phyloP scores from a whole-genome alignment of 805 yeast species.

The Lipomyces sp. region DNA sequence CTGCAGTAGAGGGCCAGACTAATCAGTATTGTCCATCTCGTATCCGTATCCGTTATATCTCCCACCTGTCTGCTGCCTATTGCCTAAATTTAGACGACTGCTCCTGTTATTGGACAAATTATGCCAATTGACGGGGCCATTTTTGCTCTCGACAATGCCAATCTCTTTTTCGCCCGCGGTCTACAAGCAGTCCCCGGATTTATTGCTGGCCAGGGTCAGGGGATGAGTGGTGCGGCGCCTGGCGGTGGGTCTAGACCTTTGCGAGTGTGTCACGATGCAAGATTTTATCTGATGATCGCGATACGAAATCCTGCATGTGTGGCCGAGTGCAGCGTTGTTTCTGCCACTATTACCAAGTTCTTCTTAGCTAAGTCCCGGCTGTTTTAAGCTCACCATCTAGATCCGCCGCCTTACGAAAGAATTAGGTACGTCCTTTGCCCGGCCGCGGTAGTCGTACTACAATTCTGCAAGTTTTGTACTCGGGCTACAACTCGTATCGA shows the following conservation, averaged over 20 bases:
- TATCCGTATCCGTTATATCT: too few relatives aligned
- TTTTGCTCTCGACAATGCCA: too few relatives aligned
- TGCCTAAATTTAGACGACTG: too few relatives aligned
- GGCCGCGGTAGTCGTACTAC: not conserved
- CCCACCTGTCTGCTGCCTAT: too few relatives aligned
- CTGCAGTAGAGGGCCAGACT: too few relatives aligned
- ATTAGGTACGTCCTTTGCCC: not conserved
- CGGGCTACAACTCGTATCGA: not conserved
- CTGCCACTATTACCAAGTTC: not conserved
- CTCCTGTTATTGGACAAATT: too few relatives aligned
- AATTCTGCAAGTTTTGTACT: not conserved
- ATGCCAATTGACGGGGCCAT: too few relatives aligned
- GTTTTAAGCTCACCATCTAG: not conserved
- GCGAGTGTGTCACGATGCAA: not conserved
- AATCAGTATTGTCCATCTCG: too few relatives aligned
- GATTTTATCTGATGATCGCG: conserved; percentile 34
- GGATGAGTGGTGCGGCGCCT: not conserved
- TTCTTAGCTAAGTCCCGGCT: not conserved
- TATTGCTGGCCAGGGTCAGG: not conserved
- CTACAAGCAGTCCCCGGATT: too few relatives aligned
- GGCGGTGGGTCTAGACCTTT: not conserved
- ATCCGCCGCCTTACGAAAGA: not conserved
- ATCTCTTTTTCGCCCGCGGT: too few relatives aligned
- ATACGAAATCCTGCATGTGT: conserved; percentile 2
- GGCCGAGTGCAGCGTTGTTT: not conserved